These are phyloP conservation scores for Dipodascus geniculatus DNA, from an alignment of 805 yeast species.

Conservation along the genomic window DNA sequence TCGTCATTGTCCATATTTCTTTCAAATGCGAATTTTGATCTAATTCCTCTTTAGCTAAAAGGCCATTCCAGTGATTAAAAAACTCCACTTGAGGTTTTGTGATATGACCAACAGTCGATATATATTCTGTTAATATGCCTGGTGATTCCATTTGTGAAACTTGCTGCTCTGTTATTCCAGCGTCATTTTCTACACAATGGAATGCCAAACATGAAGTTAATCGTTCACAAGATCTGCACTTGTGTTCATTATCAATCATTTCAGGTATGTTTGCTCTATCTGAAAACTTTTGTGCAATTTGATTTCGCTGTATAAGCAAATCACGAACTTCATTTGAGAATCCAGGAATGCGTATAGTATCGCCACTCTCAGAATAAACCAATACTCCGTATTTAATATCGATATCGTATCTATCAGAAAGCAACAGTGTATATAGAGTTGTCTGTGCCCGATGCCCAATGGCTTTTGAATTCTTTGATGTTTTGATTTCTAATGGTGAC, in stretches of 20 bases:
- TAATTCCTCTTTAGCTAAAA: constrained; percentile 65
- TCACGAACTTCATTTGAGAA: constrained; percentile 48
- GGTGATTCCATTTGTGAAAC: constrained; percentile 41
- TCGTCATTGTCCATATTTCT: constrained; percentile 58
- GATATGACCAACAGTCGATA: constrained; percentile 40
- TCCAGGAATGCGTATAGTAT: constrained; percentile 43
- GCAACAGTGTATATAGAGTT: constrained; percentile 62
- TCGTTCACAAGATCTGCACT: constrained; percentile 43
- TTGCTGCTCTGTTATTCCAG: constrained; percentile 21
- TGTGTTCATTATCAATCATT: constrained; percentile 8
- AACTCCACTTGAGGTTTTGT: constrained; percentile 38
- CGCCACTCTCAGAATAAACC: constrained; percentile 56
- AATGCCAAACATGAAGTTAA: constrained; percentile 52
- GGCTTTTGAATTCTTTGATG: constrained; percentile 49
- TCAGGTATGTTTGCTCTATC: constrained; percentile 11
- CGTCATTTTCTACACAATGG: constrained; percentile 6
- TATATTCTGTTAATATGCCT: constrained; percentile 43
- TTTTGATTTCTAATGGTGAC: constrained; percentile 81
- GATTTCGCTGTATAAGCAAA: constrained; percentile 61
- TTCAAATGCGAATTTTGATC: constrained; percentile 38
- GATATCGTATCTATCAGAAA: constrained; percentile 68
- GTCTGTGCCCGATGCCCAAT: constrained; percentile 79
- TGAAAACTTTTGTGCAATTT: constrained; percentile 44
- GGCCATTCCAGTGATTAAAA: constrained; percentile 59
- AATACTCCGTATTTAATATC: constrained; percentile 54